Percentiles rank a stretch among this genome's conserved stretches.
Evolutionary conservation across 495 filamentous ascomycete species (phyloP).

Genomic region (Neurospora pannonica): DNA sequence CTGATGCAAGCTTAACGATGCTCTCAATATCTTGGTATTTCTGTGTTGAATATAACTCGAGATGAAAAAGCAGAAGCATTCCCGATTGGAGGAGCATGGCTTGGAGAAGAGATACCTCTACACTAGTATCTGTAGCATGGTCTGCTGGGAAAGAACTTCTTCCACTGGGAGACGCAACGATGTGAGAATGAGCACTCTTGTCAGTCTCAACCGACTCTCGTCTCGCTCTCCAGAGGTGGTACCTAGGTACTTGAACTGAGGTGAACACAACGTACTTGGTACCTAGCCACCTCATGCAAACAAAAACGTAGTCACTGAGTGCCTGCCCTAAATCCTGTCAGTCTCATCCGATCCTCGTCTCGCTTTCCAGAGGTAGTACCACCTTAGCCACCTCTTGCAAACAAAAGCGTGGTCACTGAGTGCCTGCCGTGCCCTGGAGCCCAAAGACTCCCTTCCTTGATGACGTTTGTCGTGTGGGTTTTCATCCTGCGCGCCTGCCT

Average conservation of each 20-base stretch:
- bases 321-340: neutral
- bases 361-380: too few species aligned
- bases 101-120: neutral
- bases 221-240: neutral
- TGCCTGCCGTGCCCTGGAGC: neutral
- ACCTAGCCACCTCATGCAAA: neutral
- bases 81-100: neutral
- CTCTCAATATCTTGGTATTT: neutral
- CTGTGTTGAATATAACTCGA: neutral
- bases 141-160: neutral
- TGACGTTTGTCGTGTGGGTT: neutral
- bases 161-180: neutral
- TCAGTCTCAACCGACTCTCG: neutral
- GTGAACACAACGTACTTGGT: neutral
- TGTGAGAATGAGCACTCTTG: neutral
- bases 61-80: neutral
- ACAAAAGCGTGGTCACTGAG: neutral
- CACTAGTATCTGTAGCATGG: neutral
- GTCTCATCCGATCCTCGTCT: neutral
- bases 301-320: neutral
- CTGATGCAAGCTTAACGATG: neutral
- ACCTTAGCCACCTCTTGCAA: neutral
- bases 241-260: neutral
- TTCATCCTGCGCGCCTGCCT: neutral
- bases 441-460: neutral